A percentile compares a stretch with the other conserved stretches of the same genome.
Conservation (phyloP, 331 rosid genomes). For the Pyrus hybrid region DNA sequence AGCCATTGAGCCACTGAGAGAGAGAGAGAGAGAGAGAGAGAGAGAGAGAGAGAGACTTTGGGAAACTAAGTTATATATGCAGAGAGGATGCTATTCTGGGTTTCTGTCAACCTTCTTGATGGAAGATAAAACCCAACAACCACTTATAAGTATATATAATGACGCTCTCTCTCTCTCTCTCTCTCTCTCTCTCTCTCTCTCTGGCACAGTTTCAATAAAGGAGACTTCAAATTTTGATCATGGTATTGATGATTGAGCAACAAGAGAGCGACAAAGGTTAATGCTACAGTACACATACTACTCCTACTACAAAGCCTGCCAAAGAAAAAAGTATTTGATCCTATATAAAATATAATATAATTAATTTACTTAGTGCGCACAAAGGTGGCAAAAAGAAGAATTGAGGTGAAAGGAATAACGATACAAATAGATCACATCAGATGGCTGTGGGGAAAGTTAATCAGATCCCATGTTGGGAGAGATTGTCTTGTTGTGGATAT, state of each 20-base stretch:
- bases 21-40: background rate
- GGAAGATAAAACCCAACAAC: constrained; percentile 7
- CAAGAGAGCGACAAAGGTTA: too few relatives aligned
- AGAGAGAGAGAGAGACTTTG: background rate
- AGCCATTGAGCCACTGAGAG: constrained; percentile 10
- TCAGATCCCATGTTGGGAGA: background rate
- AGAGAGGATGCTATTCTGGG: background rate
- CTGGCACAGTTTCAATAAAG: background rate
- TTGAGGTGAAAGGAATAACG: background rate
- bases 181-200: too few relatives aligned
- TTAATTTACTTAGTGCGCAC: constrained; percentile 7
- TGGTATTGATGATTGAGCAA: constrained; percentile 26
- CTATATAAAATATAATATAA: background rate
- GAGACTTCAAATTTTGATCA: constrained; percentile 9
- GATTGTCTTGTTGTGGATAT: background rate
- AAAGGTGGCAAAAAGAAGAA: constrained; percentile 7
- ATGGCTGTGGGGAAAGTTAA: background rate
- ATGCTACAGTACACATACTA: background rate
- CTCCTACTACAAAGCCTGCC: constrained; percentile 1
- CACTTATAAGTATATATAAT: background rate
- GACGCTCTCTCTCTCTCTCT: background rate
- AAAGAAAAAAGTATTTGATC: background rate
- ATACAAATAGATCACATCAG: background rate
- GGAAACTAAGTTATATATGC: background rate
- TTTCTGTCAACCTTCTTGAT: constrained; percentile 12